Conservation (phyloP, 768 basidiomycete genomes). For the Mycena capillaripes region DNA sequence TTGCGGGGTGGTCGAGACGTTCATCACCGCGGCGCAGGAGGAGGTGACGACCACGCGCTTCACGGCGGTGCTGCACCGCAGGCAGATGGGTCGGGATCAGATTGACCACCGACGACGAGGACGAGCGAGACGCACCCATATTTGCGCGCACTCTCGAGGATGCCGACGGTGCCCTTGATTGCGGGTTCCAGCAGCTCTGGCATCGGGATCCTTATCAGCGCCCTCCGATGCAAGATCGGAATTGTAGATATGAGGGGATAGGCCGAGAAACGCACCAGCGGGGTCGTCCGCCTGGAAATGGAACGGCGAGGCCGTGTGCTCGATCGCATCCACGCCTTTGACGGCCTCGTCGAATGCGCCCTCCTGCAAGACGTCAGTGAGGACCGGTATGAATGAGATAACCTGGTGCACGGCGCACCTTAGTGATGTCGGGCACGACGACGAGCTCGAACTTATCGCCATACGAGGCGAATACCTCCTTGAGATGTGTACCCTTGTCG, state of each 20-base stretch:
- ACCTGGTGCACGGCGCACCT: constrained; percentile 37
- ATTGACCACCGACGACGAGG: neutral
- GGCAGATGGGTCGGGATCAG: too few species aligned
- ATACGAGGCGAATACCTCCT: constrained; percentile 64
- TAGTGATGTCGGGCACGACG: constrained; percentile 77
- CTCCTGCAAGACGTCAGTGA: constrained; percentile 50
- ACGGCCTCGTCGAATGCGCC: constrained; percentile 87
- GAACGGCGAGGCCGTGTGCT: constrained; percentile 78
- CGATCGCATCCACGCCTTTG: constrained; percentile 79
- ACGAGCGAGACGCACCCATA: constrained; percentile 5
- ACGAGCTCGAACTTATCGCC: constrained; percentile 74
- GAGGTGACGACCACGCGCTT: constrained; percentile 77
- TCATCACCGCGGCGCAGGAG: constrained; percentile 64
- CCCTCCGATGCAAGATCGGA: too few species aligned
- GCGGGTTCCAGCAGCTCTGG: constrained; percentile 52
- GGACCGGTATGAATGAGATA: neutral
- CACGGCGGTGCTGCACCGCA: constrained; percentile 48
- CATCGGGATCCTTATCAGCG: neutral
- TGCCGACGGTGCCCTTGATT: constrained; percentile 56
- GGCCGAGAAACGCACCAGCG: constrained; percentile 33
- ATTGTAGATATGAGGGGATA: too few species aligned
- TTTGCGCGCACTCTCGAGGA: constrained; percentile 55
- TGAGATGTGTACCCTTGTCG: constrained; percentile 61
- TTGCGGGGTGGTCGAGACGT: constrained; percentile 36
- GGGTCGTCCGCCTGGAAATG: constrained; percentile 61